phyloP scores from a whole-genome alignment of 2,329 filamentous ascomycete genomes.

The Neurospora sp. region DNA sequence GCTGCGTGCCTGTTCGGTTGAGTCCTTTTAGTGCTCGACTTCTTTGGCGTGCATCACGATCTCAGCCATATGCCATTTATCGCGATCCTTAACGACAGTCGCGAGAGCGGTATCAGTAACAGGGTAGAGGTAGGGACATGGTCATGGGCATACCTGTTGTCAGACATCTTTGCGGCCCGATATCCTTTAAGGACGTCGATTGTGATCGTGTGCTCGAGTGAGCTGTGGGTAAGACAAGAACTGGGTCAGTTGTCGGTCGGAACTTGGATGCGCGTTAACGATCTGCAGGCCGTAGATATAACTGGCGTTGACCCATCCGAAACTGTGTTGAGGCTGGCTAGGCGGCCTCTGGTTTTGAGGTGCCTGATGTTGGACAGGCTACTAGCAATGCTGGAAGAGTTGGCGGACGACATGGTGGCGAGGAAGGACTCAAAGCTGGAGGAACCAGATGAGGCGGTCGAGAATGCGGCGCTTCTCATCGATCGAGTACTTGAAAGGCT shows the following conservation, averaged over 20 bases:
- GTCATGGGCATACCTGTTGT: no score
- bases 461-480: conserved; percentile 98
- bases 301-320: no score
- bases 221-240: conserved; percentile 7
- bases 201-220: conserved; percentile 12
- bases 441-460: conserved; percentile 96
- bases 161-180: not conserved
- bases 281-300: no score
- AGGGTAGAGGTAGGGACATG: conserved; percentile 30
- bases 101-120: conserved; percentile 50
- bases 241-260: conserved; percentile 6
- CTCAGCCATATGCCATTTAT: no score
- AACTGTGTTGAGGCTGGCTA: not conserved
- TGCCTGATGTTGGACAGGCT: not conserved
- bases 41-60: no score
- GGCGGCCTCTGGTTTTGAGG: not conserved
- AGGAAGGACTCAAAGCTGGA: conserved; percentile 95
- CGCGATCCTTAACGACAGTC: conserved; percentile 48
- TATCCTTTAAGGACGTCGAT: conserved; percentile 21
- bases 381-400: no score
- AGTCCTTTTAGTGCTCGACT: no score
- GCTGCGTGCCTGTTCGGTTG: no score
- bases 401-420: conserved; percentile 42
- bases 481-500: conserved; percentile 92
- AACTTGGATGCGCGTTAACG: no score